Base-by-base conservation (phyloP, 441 rosid species). In the Eruca vesicaria region DNA sequence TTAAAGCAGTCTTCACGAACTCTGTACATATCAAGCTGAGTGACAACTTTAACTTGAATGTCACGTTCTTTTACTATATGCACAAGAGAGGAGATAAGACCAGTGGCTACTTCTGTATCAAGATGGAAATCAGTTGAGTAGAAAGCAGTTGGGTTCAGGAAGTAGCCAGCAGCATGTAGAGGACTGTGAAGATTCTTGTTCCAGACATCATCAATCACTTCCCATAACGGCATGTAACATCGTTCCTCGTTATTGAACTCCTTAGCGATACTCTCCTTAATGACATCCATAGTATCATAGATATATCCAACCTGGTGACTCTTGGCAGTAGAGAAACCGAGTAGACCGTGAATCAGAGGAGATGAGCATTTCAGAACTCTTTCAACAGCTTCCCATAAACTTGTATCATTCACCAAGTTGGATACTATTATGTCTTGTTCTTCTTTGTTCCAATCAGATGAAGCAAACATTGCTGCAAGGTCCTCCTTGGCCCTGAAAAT, bases 81-180 rank as follows among this genome's bases (percentile, higher is more conserved):
- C 38, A 78, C 81, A 29, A 88, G 56, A 50, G 87, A 87, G 33
- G 73, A 77, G 15, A 78, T 45, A 31, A 87, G 79, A 36, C 87
- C 92, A 6, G 71, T 56, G 66, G 84, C 58, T 68, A 90, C 88
- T 82, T 86, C 93, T 8, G 66, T 16, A 50, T 88, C 93, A 33
- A 66, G 48, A 28, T 75, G 74, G 70, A 90, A 87, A 50, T 78
- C 84, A 28, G 80, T 73, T 35, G 89, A 76, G 78, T 86, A 88
- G 68, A 87, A 87, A 18, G 83, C 52, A 35, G 58, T 19, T 0
- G 90, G 90, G 75, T 88, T 88, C 58, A 90, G 71, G 73, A 76
- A 87, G 77, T 86, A 87, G 45, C 86, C 92, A 4, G 92, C 86
- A 69, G 85, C 87, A 78, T 90, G 93, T 33, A 90, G 83, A 66